phyloP scores from a whole-genome alignment of 768 basidiomycete species.

The Rhizopogon salebrosus region DNA sequence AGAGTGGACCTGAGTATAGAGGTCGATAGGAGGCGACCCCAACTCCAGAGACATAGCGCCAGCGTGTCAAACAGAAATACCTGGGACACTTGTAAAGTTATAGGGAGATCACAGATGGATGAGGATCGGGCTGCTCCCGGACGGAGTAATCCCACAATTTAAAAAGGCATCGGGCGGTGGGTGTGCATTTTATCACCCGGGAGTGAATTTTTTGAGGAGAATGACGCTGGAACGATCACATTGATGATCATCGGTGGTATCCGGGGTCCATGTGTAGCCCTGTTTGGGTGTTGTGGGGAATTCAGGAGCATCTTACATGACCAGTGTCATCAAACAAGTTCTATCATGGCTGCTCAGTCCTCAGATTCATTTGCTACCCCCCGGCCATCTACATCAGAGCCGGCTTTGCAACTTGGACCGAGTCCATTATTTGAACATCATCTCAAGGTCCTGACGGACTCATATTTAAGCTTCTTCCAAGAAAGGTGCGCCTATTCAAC shows the following conservation, averaged over 20 bases:
- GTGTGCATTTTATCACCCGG: too few species aligned
- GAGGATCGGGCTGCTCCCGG: too few species aligned
- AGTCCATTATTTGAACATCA: slow-evolving; percentile 69
- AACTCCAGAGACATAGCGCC: too few species aligned
- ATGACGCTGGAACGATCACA: too few species aligned
- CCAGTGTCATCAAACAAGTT: not conserved
- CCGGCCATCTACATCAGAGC: slow-evolving; percentile 25
- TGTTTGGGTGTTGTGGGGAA: slow-evolving; percentile 6
- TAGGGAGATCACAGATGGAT: too few species aligned
- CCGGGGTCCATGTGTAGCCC: not conserved
- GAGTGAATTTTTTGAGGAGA: too few species aligned
- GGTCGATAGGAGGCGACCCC: too few species aligned
- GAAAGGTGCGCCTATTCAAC: slow-evolving; percentile 54
- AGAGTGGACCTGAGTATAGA: too few species aligned
- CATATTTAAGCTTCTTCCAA: slow-evolving; percentile 79
- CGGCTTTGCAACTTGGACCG: slow-evolving; percentile 39
- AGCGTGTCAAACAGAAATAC: too few species aligned
- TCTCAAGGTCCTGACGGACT: slow-evolving; percentile 60
- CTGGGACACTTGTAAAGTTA: too few species aligned
- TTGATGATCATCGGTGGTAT: not conserved
- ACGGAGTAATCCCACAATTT: too few species aligned
- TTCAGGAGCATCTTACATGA: slow-evolving; percentile 2
- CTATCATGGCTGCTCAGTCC: slow-evolving; percentile 12
- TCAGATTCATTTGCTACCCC: slow-evolving; percentile 17
- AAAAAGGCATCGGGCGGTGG: too few species aligned